Conservation (phyloP, 2,329 filamentous ascomycete species). For the Pseudocercospora vitis region DNA sequence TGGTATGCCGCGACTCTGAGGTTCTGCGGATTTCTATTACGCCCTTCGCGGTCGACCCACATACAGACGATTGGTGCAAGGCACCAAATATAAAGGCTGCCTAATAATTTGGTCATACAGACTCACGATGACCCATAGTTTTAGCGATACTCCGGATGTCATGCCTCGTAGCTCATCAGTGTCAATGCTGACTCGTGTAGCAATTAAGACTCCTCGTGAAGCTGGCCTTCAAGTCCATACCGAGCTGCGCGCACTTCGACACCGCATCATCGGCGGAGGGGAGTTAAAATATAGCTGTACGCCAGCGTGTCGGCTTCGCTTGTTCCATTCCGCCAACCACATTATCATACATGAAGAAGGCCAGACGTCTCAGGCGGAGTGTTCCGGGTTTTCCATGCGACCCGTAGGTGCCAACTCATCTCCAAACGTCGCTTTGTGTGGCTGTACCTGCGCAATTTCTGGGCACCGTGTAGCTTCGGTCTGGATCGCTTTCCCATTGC, state of each 20-base stretch:
- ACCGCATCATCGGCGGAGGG: constrained; percentile 44
- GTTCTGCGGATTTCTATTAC: no score
- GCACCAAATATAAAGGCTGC: no score
- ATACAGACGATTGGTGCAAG: no score
- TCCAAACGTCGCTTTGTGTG: constrained; percentile 28
- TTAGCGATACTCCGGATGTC: no score
- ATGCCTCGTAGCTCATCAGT: neutral
- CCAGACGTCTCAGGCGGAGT: no score
- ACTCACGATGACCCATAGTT: constrained; percentile 2
- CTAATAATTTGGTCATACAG: neutral
- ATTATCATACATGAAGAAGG: no score
- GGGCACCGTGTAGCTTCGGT: constrained; percentile 23
- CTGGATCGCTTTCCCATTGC: constrained; percentile 56
- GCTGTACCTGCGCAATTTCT: constrained; percentile 24
- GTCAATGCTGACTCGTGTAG: constrained; percentile 14
- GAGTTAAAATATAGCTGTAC: neutral
- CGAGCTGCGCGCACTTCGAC: constrained; percentile 60
- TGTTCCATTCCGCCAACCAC: no score
- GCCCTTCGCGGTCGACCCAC: no score
- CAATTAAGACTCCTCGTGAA: constrained; percentile 56
- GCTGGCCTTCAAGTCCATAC: constrained; percentile 64
- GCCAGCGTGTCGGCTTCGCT: neutral
- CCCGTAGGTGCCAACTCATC: constrained; percentile 17
- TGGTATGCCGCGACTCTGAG: neutral
- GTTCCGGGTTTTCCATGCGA: no score